Evolutionary conservation across 805 yeast genomes (phyloP).

Genomic region (Yamadazyma tumulicola): DNA sequence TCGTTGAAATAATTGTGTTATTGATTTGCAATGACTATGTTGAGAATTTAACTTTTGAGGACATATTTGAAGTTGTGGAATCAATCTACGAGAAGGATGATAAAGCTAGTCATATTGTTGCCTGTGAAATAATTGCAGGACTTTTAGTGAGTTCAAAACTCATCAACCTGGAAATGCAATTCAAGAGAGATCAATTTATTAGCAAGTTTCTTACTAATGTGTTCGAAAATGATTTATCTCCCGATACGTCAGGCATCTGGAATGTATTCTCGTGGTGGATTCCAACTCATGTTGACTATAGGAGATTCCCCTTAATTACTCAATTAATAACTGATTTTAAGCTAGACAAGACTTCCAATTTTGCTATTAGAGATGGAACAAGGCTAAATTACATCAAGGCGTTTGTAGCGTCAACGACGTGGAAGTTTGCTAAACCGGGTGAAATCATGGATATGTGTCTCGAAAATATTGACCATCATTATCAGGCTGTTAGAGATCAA

Average conservation of each 20-base stretch:
- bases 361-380: conserved; percentile 65
- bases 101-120: conserved; percentile 70
- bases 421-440: conserved; percentile 54
- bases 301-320: conserved; percentile 59
- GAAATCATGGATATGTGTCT: conserved; percentile 42
- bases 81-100: conserved; percentile 60
- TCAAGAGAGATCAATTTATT: conserved; percentile 45
- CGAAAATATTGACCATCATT: conserved; percentile 57
- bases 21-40: conserved; percentile 45
- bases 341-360: conserved; percentile 48
- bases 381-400: conserved; percentile 54
- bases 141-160: conserved; percentile 48
- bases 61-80: conserved; percentile 49
- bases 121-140: conserved; percentile 69
- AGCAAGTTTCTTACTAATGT: conserved; percentile 41
- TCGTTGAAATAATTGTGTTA: conserved; percentile 48
- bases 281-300: conserved; percentile 59
- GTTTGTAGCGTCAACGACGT: conserved; percentile 46
- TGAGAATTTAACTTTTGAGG: conserved; percentile 43
- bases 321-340: conserved; percentile 44
- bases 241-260: conserved; percentile 76
- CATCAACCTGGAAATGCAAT: conserved; percentile 30
- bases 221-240: conserved; percentile 60
- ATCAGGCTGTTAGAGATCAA: conserved; percentile 67
- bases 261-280: conserved; percentile 70